phyloP scores from a whole-genome alignment of 805 yeast genomes.

The Metschnikowia peoriensis region DNA sequence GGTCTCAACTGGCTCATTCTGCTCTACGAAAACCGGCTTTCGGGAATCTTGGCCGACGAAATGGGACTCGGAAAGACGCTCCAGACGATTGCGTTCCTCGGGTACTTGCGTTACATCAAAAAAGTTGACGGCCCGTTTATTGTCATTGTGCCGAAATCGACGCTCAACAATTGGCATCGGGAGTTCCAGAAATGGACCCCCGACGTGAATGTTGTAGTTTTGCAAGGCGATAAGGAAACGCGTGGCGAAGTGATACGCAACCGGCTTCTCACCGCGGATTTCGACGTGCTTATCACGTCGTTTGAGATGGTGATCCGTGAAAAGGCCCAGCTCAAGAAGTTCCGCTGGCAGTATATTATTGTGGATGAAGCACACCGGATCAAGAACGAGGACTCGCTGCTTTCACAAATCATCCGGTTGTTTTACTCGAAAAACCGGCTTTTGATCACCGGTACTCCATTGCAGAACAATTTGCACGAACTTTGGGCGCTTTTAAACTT shows the following conservation, averaged over 20 bases:
- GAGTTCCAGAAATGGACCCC: constrained; percentile 97
- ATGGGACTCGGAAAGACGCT: constrained; percentile 98
- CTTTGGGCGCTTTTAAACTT: constrained; percentile 93
- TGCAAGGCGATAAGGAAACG: constrained; percentile 88
- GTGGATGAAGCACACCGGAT: constrained; percentile 97
- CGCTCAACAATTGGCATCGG: constrained; percentile 93
- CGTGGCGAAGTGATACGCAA: constrained; percentile 61
- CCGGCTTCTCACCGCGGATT: constrained; percentile 64
- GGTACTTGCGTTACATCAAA: constrained; percentile 76
- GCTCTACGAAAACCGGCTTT: constrained; percentile 78
- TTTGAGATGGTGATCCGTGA: constrained; percentile 93
- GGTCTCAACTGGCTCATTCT: constrained; percentile 95
- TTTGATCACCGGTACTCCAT: constrained; percentile 92
- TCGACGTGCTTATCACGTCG: constrained; percentile 88
- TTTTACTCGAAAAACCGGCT: constrained; percentile 83
- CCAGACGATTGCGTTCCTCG: constrained; percentile 90
- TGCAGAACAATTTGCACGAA: constrained; percentile 93
- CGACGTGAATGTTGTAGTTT: constrained; percentile 77
- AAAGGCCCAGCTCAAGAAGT: constrained; percentile 71
- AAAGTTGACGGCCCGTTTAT: constrained; percentile 87
- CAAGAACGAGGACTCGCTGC: constrained; percentile 88
- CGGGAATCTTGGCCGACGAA: constrained; percentile 96
- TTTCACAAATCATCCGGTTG: constrained; percentile 87
- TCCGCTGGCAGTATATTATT: constrained; percentile 90
- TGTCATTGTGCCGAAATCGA: constrained; percentile 91